Conservation (phyloP, 345 rosid genomes). For the Eucalyptus pumila region DNA sequence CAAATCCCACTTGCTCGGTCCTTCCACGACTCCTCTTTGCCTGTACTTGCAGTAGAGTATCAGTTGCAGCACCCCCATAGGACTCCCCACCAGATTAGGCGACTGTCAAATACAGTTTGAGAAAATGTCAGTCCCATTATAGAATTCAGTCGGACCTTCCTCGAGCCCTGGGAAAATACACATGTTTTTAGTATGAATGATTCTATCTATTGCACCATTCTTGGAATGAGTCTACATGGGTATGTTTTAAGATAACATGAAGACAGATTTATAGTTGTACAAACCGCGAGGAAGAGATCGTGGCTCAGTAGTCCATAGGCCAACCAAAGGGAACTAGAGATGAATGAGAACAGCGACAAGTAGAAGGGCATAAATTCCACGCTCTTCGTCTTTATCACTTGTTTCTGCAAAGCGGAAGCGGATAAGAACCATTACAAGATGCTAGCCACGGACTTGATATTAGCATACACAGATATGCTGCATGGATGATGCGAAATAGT, state of each 20-base stretch:
- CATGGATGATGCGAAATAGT: not conserved
- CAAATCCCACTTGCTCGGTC: constrained; percentile 30
- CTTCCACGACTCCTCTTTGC: constrained; percentile 33
- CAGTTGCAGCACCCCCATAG: constrained; percentile 67
- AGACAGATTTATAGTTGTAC: not conserved
- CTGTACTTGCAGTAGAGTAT: constrained; percentile 49
- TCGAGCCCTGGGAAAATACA: not conserved
- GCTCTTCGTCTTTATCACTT: constrained; percentile 62
- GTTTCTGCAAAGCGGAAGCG: constrained; percentile 33
- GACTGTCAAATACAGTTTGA: constrained; percentile 22
- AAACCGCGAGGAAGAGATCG: constrained; percentile 74
- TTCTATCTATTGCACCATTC: not conserved
- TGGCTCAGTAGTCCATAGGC: constrained; percentile 61
- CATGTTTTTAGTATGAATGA: not conserved
- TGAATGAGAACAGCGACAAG: constrained; percentile 69
- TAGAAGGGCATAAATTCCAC: constrained; percentile 94
- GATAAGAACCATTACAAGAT: not conserved
- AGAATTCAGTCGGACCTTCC: not conserved
- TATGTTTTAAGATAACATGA: not conserved
- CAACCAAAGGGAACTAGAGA: constrained; percentile 64
- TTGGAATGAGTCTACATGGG: not conserved
- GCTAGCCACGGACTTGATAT: not conserved
- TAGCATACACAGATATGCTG: not conserved
- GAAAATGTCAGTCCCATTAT: not conserved
- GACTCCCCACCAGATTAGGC: constrained; percentile 58